Conservation (phyloP, 2,329 filamentous ascomycete species). For the Arthrocladium fulminans region DNA sequence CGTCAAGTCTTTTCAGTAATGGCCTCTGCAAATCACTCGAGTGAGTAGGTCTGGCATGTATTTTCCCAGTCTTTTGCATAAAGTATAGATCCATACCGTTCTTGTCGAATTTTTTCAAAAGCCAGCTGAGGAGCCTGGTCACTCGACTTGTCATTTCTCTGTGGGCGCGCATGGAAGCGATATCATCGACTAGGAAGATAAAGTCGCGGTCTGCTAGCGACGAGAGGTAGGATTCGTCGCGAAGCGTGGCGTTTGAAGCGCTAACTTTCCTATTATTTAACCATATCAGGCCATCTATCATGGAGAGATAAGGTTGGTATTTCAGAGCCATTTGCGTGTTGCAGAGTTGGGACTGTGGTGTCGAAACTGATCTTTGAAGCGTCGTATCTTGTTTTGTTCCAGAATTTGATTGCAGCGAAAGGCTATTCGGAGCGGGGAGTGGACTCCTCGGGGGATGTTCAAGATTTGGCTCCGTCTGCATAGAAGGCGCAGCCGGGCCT, state of each 20-base stretch:
- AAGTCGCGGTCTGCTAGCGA: not conserved
- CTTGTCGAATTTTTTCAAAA: constrained; percentile 8
- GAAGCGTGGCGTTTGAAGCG: constrained; percentile 7
- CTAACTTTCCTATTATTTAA: constrained; percentile 1
- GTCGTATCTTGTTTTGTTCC: no score
- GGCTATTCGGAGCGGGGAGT: no score
- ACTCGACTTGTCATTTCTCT: constrained; percentile 1
- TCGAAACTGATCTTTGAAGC: no score
- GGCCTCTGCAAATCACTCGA: constrained; percentile 2
- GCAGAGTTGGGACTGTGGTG: not conserved
- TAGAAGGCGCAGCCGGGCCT: not conserved
- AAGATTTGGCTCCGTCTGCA: no score
- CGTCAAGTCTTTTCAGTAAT: not conserved
- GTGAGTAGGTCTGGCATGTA: not conserved
- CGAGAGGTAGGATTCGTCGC: not conserved
- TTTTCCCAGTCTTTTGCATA: not conserved
- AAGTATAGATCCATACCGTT: constrained; percentile 4
- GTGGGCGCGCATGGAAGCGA: constrained; percentile 20
- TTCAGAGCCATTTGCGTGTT: not conserved
- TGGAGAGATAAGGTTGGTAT: constrained; percentile 16
- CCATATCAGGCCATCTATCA: constrained; percentile 25
- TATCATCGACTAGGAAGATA: constrained; percentile 28
- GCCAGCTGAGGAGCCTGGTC: constrained; percentile 1
- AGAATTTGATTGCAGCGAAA: no score
- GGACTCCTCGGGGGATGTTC: no score